Evolutionary conservation across 2,329 filamentous ascomycete genomes (phyloP), one percentile per base, ranked within the genome.

Genomic region (Alternaria gaisen): DNA sequence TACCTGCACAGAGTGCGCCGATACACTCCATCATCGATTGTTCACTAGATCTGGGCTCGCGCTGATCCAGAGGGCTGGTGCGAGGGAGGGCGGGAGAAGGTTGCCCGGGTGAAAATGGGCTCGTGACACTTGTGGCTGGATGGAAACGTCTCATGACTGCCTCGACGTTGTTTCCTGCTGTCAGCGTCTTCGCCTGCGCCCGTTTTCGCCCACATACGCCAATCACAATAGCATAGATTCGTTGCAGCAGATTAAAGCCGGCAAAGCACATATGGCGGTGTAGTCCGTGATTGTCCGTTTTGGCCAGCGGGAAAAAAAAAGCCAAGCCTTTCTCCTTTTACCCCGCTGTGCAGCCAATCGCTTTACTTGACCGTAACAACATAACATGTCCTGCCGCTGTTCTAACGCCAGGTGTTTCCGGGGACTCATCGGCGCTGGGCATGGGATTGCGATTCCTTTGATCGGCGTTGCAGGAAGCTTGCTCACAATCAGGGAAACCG

Each of bases 201-300:
- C 18, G 54, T 34, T 16, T 44, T 38, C 56, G 18, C 56, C 20
- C 12, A 30, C 32, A n/a, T 18, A 26, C 14, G 18, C 44, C 44
- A 44, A 56, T 56, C 53, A 56, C 30, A 48, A 30, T 46, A 56
- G 41, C 34, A 24, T 10, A 18, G 14, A 40, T 8, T 18, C 32
- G 38, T 50, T 20, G 28, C 44, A 40, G 47, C 26, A 18, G 12
- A 22, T 50, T n/a, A 55, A 52, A 34, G 40, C 53, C 58, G 53
- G 58, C 53, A 57, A 52, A 41, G 58, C 46, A 60, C 44, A 56
- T 52, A 44, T 44, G 53, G 58, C 58, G 58, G 58, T 60, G 58
- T 56, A 41, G 46, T 46, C 36, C 24, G 26, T n/a, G 34, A 9
- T 24, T 32, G 14, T 38, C 24, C 50, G 38, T 36, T 47, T 55